These are phyloP conservation scores for Gossypium davidsonii DNA, from an alignment of 441 rosid species.

Conservation along the genomic window DNA sequence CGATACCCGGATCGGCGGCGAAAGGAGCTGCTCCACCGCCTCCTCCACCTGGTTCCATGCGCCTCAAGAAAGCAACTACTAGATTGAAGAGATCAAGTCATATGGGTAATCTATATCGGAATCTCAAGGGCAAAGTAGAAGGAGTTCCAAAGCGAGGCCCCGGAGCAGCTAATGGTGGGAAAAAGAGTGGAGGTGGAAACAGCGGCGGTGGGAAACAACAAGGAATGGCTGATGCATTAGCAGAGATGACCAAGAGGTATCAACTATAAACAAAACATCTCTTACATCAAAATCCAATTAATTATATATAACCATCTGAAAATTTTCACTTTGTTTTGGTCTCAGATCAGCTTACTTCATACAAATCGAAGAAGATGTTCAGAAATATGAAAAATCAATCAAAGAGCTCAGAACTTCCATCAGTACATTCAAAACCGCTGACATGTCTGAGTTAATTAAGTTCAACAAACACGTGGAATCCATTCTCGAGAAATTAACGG, in stretches of 20 bases:
- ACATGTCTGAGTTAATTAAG: constrained; percentile 60
- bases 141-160: constrained; percentile 38
- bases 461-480: constrained; percentile 65
- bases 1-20: background rate
- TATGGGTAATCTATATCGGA: constrained; percentile 57
- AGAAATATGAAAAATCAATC: constrained; percentile 50
- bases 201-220: constrained; percentile 53
- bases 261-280: background rate
- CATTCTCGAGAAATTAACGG: constrained; percentile 69
- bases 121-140: constrained; percentile 72
- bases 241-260: constrained; percentile 83
- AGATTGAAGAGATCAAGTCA: constrained; percentile 79
- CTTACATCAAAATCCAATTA: background rate
- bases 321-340: background rate
- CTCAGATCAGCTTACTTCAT: constrained; percentile 77
- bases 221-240: constrained; percentile 98
- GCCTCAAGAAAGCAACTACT: constrained; percentile 57
- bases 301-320: too few relatives aligned
- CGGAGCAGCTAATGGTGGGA: constrained; percentile 31
- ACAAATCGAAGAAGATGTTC: constrained; percentile 75
- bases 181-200: constrained; percentile 26
- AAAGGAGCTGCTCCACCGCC: constrained; percentile 41
- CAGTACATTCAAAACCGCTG: constrained; percentile 56
- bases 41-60: constrained; percentile 51
- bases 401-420: constrained; percentile 48